phyloP scores from a whole-genome alignment of 169 alveolate genomes.

The Blepharisma undulans region DNA sequence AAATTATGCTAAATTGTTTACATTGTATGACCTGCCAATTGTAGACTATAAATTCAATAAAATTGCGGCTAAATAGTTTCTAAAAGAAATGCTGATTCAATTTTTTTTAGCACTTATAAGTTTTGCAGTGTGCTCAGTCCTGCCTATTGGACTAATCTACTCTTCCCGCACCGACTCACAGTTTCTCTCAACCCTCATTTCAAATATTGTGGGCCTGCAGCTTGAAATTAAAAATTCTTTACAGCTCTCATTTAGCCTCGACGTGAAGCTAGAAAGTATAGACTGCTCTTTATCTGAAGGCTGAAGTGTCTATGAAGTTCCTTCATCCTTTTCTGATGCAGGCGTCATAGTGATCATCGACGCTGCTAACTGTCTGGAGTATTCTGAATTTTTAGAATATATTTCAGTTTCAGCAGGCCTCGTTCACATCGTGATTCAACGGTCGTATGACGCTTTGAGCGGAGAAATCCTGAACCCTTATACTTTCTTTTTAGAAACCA shows the following conservation, averaged over 20 bases:
- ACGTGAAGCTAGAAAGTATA: not conserved
- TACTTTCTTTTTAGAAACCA: not conserved
- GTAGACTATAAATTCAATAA: not conserved
- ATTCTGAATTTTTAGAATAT: not conserved
- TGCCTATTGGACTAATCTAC: not conserved
- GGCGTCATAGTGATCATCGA: not conserved
- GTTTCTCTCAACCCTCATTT: not conserved
- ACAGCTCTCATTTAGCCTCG: not conserved
- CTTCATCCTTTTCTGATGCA: constrained; percentile 6
- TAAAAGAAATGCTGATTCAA: not conserved
- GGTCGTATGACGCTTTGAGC: not conserved
- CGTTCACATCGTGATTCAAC: not conserved
- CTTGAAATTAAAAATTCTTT: not conserved
- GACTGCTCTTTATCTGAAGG: not conserved
- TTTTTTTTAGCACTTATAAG: not conserved
- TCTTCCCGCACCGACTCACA: not conserved
- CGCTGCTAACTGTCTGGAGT: not conserved
- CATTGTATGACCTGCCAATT: not conserved
- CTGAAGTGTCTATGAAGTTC: not conserved
- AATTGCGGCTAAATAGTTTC: not conserved
- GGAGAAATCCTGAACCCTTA: not conserved
- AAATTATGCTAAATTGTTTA: not conserved
- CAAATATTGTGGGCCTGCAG: not conserved
- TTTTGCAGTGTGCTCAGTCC: not conserved
- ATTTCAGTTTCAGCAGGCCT: not conserved